Base-by-base conservation (phyloP, 306 rosid genomes). In the Trichosanthes cucumerina region DNA sequence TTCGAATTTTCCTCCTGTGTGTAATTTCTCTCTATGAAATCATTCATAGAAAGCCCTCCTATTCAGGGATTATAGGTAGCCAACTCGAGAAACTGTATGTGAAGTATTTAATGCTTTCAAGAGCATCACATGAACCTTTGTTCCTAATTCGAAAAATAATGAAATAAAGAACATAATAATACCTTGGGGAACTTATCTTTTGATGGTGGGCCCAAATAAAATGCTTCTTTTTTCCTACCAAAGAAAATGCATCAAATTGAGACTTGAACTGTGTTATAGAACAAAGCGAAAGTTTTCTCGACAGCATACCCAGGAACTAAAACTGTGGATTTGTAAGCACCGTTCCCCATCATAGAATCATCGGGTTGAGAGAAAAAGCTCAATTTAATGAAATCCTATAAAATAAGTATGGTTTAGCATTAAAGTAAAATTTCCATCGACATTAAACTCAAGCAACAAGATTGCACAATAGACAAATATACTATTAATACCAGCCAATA, bases 161-260 rank as follows among this genome's bases (percentile, higher is more conserved):
- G 75, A 14, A 14, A 18, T 33, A 34, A 68, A 14, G 10, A 83
- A 69, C 66, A 81, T 19, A 15, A 72, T 9, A 21, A 58, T 83
- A 95, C 98, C 98, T 95, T 95, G 56, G 93, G 97, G 73, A 95
- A 87, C 85, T 92, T 95, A 78, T 92, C 97, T 84, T 89, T 91
- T 79, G 87, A 80, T 64, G 98, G 98, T 74, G 97, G 88, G 44
- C 97, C 97, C 83, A 95, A 78, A 80, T 92, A 95, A 58, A 95
- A 77, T 82, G 97, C 96, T 89, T 95, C 98, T 79, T 92, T 92
- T 26, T 84, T 81, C 83, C 98, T 95, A 79, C 78, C 69, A 82
- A 59, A 60, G 82, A 80, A 72, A 86, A 10, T 19, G 50, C 39
- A 18, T 41, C 62, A 85, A 79, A 16, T 56, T 56, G 52, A 56